Conservation (phyloP, 2,329 filamentous ascomycete genomes). For the Cordyceps militaris region DNA sequence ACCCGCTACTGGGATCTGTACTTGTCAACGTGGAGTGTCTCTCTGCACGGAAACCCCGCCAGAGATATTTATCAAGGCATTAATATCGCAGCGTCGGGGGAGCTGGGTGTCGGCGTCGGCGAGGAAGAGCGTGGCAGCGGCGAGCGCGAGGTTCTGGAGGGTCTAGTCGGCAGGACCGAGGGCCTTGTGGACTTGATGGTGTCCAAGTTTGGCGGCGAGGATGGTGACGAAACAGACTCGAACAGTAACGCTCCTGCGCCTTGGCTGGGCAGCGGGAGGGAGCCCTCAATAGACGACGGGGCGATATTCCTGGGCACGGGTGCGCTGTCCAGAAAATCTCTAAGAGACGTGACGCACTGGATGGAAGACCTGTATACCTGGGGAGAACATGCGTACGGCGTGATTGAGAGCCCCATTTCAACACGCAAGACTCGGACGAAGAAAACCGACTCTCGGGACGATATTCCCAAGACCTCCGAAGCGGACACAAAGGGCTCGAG, state of each 20-base stretch:
- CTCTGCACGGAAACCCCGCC: constrained; percentile 83
- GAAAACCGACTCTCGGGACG: constrained; percentile 18
- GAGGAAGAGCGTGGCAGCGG: constrained; percentile 94
- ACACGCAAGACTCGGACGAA: constrained; percentile 44
- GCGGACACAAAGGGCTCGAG: neutral
- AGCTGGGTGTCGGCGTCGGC: constrained; percentile 88
- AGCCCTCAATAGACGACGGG: constrained; percentile 68
- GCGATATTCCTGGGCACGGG: constrained; percentile 80
- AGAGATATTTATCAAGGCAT: constrained; percentile 73
- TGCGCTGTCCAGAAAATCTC: constrained; percentile 60
- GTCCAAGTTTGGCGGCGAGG: constrained; percentile 69
- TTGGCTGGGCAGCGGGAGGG: constrained; percentile 70
- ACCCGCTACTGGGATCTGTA: constrained; percentile 74
- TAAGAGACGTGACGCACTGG: constrained; percentile 74
- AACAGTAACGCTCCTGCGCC: constrained; percentile 21
- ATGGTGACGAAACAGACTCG: constrained; percentile 21
- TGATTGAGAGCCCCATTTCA: constrained; percentile 70
- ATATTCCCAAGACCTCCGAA: neutral
- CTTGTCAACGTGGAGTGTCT: constrained; percentile 73
- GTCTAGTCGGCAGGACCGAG: constrained; percentile 70
- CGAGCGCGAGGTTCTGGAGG: constrained; percentile 87
- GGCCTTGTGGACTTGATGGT: constrained; percentile 85
- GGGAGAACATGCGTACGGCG: constrained; percentile 78
- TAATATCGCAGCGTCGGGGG: constrained; percentile 82
- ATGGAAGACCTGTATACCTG: constrained; percentile 81